phyloP scores from a whole-genome alignment of 2,329 filamentous ascomycete genomes.

The Pseudogymnoascus sp. region DNA sequence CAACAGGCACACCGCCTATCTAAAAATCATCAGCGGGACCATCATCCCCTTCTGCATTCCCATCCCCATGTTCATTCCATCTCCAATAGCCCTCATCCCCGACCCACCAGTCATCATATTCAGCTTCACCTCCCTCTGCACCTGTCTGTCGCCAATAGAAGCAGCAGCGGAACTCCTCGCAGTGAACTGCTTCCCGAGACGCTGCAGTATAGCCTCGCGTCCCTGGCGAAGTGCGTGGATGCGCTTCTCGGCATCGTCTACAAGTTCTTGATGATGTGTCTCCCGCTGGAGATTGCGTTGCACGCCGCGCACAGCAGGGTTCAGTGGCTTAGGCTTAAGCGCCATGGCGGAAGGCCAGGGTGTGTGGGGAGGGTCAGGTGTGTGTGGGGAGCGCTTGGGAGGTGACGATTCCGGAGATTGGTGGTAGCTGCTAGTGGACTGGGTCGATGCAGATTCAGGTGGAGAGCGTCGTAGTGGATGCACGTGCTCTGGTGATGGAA shows the following conservation, averaged over 20 bases:
- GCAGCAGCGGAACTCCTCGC: slow-evolving; percentile 17
- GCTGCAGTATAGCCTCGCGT: slow-evolving; percentile 54
- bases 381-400: neutral
- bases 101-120: slow-evolving; percentile 4
- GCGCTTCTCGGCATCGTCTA: slow-evolving; percentile 51
- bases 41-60: slow-evolving; percentile 8
- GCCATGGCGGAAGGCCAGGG: neutral
- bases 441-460: slow-evolving; percentile 21
- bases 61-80: neutral
- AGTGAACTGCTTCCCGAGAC: slow-evolving; percentile 49
- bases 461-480: neutral
- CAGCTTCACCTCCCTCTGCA: neutral
- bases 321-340: neutral
- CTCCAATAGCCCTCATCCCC: neutral
- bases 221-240: slow-evolving; percentile 51
- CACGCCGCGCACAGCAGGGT: slow-evolving; percentile 46
- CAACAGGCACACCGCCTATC: neutral
- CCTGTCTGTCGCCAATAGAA: neutral
- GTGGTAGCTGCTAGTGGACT: slow-evolving; percentile 28
- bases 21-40: slow-evolving; percentile 10
- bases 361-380: neutral
- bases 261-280: slow-evolving; percentile 48
- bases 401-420: neutral
- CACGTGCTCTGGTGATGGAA: neutral
- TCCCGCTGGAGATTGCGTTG: slow-evolving; percentile 55